Base-by-base conservation (phyloP, 352 stramenopile species). In the Thraustochytrium striatum region DNA sequence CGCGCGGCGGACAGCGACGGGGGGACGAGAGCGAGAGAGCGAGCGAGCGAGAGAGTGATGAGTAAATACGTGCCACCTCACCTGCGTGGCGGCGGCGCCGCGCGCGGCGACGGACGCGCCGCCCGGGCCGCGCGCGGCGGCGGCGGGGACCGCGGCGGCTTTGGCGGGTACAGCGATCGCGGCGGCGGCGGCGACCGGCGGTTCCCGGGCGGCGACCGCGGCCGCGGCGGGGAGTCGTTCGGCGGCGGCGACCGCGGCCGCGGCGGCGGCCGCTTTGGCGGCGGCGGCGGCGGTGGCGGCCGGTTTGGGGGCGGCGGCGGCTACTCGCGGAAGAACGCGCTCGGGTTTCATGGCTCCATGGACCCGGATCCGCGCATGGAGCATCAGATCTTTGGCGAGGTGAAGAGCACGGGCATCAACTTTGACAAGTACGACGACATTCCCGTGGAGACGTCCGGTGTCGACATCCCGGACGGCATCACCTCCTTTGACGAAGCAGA, bases 351-450 rank as follows among this genome's bases (percentile, higher is more conserved):
- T 85, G 96, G 96, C 30, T 92, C 97, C 82, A 85, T 92, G 72
- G 87, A 89, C 55, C 87, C 88, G 13, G 96, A 98, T 84, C 87
- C 91, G 65, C 93, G 95, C 21, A 79, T 98, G 0, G 93, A 97
- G 82, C 87, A 89, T 52, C 87, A 98, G 79, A 86, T 98, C 32
- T 98, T 97, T 82, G 89, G 89, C n/a, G 89, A 93, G 81, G 87
- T 85, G 57, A 91, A 95, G 78, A 97, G 91, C 33, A 97, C 93
- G 25, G 95, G 95, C 47, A 98, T 98, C 84, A 98, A 98, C 88
- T 98, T 98, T 86, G 95, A 98, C 88, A 97, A 92, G 72, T 98
- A 98, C 84, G 94, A 98, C 83, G 94, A 98, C 62, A 98, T 98
- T 61, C 94, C 93, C n/a, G 93, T 98, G 11, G 94, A 98, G 84